These are phyloP conservation scores for Diaporthe sp. DNA, from an alignment of 2,329 filamentous ascomycete genomes.

Conservation along the genomic window DNA sequence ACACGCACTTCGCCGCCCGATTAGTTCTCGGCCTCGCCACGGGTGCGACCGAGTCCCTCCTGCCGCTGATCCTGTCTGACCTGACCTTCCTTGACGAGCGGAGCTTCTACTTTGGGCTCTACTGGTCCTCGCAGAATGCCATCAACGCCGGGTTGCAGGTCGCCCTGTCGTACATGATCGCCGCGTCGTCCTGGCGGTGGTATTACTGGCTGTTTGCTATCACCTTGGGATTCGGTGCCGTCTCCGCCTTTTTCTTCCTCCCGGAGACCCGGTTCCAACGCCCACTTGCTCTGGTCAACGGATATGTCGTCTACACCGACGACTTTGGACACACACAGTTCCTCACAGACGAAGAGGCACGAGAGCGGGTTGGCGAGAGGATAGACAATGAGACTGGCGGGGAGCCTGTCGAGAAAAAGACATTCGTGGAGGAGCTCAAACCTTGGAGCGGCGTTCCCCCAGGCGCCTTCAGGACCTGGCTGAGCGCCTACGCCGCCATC, in stretches of 20 bases:
- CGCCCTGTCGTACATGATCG: conserved; percentile 3
- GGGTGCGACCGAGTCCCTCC: background rate
- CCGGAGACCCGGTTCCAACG: conserved; percentile 6
- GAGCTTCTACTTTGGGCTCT: background rate
- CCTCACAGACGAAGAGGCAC: background rate
- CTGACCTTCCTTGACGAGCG: background rate
- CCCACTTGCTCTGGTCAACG: conserved; percentile 25
- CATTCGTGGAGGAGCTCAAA: background rate
- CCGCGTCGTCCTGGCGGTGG: background rate
- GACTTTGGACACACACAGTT: conserved; percentile 18
- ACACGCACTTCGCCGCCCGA: conserved; percentile 2
- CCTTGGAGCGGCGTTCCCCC: background rate
- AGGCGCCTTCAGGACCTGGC: background rate
- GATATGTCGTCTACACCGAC: conserved; percentile 11
- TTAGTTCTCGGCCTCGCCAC: background rate
- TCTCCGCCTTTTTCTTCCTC: background rate
- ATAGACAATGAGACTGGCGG: background rate
- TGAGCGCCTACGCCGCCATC: background rate
- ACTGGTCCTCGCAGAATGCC: conserved; percentile 7
- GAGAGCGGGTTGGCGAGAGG: background rate
- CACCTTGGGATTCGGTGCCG: background rate
- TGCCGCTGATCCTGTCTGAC: conserved; percentile 5
- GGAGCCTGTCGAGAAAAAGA: background rate
- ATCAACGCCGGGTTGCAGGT: background rate
- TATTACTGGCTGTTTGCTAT: conserved; percentile 2